Base-by-base conservation (phyloP, 352 stramenopile species). In the Hyphochytrium catenoides region DNA sequence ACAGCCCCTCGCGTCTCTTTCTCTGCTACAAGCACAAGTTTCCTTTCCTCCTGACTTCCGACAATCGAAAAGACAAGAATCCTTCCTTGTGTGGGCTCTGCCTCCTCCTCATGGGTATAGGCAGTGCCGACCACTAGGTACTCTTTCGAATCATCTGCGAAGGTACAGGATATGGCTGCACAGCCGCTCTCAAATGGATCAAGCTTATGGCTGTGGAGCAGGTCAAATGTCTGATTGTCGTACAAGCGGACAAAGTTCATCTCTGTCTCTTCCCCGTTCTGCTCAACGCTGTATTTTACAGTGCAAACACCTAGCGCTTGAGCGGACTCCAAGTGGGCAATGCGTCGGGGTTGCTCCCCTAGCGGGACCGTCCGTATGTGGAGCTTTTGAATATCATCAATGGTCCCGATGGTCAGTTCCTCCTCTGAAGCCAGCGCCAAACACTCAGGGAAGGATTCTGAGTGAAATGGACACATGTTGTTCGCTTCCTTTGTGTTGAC, bases 351-450 rank as follows among this genome's bases (percentile, higher is more conserved):
- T 52, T 76, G 86, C 54, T 94, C 86, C 22, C 84, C 78, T 11
- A 96, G 47, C 36, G 70, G 76, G 41, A 91, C 82, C 22, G 86
- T 94, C 40, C 92, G 86, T 32, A 98, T 93, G 58, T 98, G 89
- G 24, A 98, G 67, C 47, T 96, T 97, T 48, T 98, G 85, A 46
- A 98, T 96, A 48, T 96, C 78, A 47, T 98, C 88, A 26, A 97
- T 93, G 3, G 81, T 94, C 21, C 91, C 91, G 31, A 98, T 87
- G 3, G 76, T 85, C 16, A 98, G 51, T 34, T 82, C 79, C 39
- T 74, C 70, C 49, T 96, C 84, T 7, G 90, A 93, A 3, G 85
- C 78, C 8, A 98, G 53, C 16, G 86, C 88, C 2, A 98, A 62
- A 41, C 86, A 95, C 43, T 96, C 75, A 1, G 78, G 81, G 40